Conservation (phyloP, 2,329 filamentous ascomycete species). For the Aureobasidium uvarum region DNA sequence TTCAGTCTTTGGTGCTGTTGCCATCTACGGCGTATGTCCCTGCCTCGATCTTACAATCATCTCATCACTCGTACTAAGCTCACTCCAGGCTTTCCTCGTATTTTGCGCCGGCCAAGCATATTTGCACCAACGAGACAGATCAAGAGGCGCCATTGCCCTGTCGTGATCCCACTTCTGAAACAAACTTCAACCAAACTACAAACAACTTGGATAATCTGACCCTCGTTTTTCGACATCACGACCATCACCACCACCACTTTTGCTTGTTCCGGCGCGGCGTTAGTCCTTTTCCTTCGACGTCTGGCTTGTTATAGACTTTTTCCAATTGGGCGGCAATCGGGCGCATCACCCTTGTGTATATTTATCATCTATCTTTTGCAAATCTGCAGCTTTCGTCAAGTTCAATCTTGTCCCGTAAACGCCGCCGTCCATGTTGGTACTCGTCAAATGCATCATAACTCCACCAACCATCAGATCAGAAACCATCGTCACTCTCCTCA, state of each 20-base stretch:
- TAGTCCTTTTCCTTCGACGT: background rate
- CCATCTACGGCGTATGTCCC: constrained; percentile 78
- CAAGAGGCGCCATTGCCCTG: constrained; percentile 79
- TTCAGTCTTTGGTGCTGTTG: constrained; percentile 82
- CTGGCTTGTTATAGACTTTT: constrained; percentile 15
- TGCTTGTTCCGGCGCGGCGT: constrained; percentile 19
- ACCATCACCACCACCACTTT: constrained; percentile 15
- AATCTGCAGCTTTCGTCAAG: background rate
- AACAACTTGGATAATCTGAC: background rate
- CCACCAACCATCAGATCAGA: constrained; percentile 3
- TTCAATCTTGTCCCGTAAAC: background rate
- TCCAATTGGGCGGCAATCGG: background rate
- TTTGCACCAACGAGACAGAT: constrained; percentile 78
- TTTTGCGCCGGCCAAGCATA: constrained; percentile 90
- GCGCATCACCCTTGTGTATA: constrained; percentile 20
- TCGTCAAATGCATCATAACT: constrained; percentile 10
- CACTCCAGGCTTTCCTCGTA: constrained; percentile 72
- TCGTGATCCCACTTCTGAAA: constrained; percentile 41
- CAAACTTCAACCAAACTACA: background rate
- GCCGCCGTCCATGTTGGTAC: constrained; percentile 1
- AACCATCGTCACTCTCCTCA: constrained; percentile 31
- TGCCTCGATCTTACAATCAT: background rate
- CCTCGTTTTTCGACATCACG: constrained; percentile 1
- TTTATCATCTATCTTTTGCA: constrained; percentile 16
- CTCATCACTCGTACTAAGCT: constrained; percentile 13